A percentile compares a stretch with the other conserved stretches of the same genome.
phyloP scores from a whole-genome alignment of 2,329 filamentous ascomycete species.

The Aspergillus luchuensis region DNA sequence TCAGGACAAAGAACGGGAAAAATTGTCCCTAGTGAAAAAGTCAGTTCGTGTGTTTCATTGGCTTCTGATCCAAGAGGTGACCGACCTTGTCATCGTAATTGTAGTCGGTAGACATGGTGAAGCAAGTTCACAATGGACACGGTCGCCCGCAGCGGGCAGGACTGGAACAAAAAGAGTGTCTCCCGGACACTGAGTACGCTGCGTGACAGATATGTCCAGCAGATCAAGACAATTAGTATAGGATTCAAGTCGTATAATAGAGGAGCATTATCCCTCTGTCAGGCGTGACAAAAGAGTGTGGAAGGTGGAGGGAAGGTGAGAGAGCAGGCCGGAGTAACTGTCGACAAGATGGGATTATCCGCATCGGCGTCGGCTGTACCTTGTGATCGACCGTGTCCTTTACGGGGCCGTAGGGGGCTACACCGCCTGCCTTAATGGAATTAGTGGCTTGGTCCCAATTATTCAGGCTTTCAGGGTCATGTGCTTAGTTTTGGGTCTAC shows the following conservation, averaged over 20 bases:
- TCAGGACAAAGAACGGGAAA: conserved; percentile 98
- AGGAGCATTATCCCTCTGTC: conserved; percentile 17
- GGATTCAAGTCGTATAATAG: conserved; percentile 6
- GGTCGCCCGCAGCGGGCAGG: conserved; percentile 35
- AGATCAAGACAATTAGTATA: conserved; percentile 1
- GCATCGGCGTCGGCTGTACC: conserved; percentile 26
- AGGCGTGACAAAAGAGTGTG: conserved; percentile 12
- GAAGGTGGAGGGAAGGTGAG: conserved; percentile 5
- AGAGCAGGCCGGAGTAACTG: conserved; percentile 19
- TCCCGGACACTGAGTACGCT: conserved; percentile 3
- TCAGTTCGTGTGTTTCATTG: not conserved
- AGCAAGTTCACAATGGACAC: conserved; percentile 34
- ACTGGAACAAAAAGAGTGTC: conserved; percentile 13
- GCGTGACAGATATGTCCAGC: conserved; percentile 7
- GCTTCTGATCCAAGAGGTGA: not conserved
- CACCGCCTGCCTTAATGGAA: conserved; percentile 33
- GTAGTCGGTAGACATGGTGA: conserved; percentile 82
- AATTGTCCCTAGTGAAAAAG: conserved; percentile 72
- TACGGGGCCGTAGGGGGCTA: conserved; percentile 20
- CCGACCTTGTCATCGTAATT: conserved; percentile 90
- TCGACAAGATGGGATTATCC: conserved; percentile 25
- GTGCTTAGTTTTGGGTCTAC: not conserved
- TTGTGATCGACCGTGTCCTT: conserved; percentile 45
- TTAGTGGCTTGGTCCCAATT: conserved; percentile 10
- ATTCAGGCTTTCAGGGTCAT: conserved; percentile 8